These are phyloP conservation scores for Fusarium napiforme DNA, from an alignment of 2,329 filamentous ascomycete genomes.

Conservation along the genomic window DNA sequence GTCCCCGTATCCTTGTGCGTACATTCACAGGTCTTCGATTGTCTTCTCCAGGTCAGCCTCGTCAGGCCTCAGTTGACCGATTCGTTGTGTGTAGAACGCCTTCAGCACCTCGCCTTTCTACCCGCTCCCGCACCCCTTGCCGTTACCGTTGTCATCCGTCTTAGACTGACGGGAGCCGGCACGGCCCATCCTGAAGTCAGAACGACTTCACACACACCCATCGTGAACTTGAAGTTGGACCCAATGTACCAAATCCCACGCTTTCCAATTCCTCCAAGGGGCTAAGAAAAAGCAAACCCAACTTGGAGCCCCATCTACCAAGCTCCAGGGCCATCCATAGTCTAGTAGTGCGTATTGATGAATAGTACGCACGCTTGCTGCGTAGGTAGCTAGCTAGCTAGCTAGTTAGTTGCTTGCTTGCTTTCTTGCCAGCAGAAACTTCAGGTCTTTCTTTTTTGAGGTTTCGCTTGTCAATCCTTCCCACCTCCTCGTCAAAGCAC, in stretches of 20 bases:
- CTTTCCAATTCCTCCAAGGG: conserved; percentile 34
- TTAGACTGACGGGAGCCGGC: conserved; percentile 38
- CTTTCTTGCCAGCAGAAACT: conserved; percentile 35
- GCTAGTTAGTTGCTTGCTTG: not conserved
- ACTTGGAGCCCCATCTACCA: conserved; percentile 36
- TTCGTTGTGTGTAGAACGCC: conserved; percentile 3
- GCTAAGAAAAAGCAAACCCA: conserved; percentile 43
- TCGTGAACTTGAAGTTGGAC: conserved; percentile 30
- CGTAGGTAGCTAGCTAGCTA: conserved; percentile 18
- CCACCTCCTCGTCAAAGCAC: conserved; percentile 23
- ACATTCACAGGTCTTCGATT: conserved; percentile 13
- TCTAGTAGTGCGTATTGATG: conserved; percentile 19
- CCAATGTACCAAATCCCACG: conserved; percentile 44
- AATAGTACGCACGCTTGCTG: conserved; percentile 20
- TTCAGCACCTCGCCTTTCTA: conserved; percentile 35
- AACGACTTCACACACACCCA: conserved; percentile 33
- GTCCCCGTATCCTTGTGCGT: conserved; percentile 8
- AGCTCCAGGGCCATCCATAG: conserved; percentile 30
- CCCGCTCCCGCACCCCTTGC: conserved; percentile 37
- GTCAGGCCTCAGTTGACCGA: conserved; percentile 19
- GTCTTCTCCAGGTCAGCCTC: conserved; percentile 12
- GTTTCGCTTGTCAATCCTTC: conserved; percentile 42
- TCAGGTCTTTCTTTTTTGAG: conserved; percentile 42
- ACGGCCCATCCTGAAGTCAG: conserved; percentile 38
- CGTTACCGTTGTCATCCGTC: conserved; percentile 12